These are phyloP conservation scores for Gremmenia infestans DNA, from an alignment of 2,329 filamentous ascomycete genomes.

Conservation along the genomic window DNA sequence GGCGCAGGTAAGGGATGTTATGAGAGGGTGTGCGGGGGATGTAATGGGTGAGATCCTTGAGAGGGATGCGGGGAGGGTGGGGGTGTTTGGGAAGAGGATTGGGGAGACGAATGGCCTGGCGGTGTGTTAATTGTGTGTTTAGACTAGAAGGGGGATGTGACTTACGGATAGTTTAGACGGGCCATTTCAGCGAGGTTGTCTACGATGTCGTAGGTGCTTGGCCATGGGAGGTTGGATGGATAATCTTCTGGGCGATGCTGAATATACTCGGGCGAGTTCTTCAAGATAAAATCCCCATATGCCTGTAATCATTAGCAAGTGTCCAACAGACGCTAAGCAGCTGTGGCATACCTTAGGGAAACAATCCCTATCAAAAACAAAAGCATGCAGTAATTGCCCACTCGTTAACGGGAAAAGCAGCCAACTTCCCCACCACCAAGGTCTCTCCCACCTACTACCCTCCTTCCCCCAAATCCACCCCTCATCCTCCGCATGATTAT, in stretches of 20 bases:
- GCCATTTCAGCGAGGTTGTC: constrained; percentile 80
- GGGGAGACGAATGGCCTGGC: constrained; percentile 72
- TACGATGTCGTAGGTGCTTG: constrained; percentile 67
- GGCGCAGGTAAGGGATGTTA: constrained; percentile 81
- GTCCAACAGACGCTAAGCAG: constrained; percentile 24
- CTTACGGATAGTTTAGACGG: constrained; percentile 75
- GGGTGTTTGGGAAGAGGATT: constrained; percentile 73
- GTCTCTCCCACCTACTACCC: constrained; percentile 53
- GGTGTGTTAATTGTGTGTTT: constrained; percentile 17
- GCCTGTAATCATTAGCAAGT: constrained; percentile 24
- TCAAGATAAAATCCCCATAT: constrained; percentile 61
- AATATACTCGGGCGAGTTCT: constrained; percentile 73
- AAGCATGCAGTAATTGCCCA: constrained; percentile 71
- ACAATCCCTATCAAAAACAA: constrained; percentile 72
- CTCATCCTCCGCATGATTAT: constrained; percentile 75
- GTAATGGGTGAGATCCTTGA: constrained; percentile 69
- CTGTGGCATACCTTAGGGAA: constrained; percentile 51
- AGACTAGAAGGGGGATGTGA: constrained; percentile 22
- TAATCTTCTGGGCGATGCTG: constrained; percentile 66
- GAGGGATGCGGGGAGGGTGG: constrained; percentile 62
- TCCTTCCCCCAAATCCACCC: constrained; percentile 61
- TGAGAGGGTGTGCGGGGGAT: constrained; percentile 79
- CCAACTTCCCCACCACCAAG: constrained; percentile 84
- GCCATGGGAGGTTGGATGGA: constrained; percentile 66
- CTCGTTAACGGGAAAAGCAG: constrained; percentile 71